Evolutionary conservation across 2,329 filamentous ascomycete genomes (phyloP).

Genomic region (Knufia fluminis): DNA sequence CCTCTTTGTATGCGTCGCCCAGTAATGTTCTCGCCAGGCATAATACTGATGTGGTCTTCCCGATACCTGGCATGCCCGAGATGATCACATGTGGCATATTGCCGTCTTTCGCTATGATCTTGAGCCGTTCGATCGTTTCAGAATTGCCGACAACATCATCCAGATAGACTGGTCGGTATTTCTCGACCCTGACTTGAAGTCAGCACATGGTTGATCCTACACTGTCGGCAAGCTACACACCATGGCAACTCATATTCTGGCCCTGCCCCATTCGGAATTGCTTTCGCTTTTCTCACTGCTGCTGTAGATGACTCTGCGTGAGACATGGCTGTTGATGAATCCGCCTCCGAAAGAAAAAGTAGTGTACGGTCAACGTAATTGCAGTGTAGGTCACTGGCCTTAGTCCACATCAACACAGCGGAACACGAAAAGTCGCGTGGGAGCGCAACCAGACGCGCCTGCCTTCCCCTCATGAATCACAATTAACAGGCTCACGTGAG

Average conservation of each 20-base stretch:
- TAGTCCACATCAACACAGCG: neutral
- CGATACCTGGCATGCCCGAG: slow-evolving; percentile 97
- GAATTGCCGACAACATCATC: slow-evolving; percentile 97
- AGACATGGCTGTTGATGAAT: slow-evolving; percentile 1
- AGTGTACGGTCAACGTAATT: neutral
- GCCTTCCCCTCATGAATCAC: neutral
- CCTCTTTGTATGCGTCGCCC: slow-evolving; percentile 92
- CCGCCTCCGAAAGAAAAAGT: too few species aligned
- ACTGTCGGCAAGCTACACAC: slow-evolving; percentile 18
- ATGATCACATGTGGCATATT: slow-evolving; percentile 99
- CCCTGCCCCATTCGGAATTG: slow-evolving; percentile 32
- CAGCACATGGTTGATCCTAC: neutral
- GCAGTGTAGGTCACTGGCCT: neutral
- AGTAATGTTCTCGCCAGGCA: slow-evolving; percentile 87
- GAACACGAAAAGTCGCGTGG: neutral
- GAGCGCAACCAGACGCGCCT: neutral
- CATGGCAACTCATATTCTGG: slow-evolving; percentile 42
- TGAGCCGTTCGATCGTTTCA: slow-evolving; percentile 91
- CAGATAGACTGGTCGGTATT: slow-evolving; percentile 88
- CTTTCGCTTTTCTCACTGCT: slow-evolving; percentile 34
- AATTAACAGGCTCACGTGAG: neutral
- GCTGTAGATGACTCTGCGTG: slow-evolving; percentile 41
- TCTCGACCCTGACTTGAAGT: slow-evolving; percentile 68
- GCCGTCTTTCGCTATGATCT: slow-evolving; percentile 96
- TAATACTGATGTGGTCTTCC: slow-evolving; percentile 92